Conservation (phyloP, 306 rosid genomes). For the Cicer chorassanicum region DNA sequence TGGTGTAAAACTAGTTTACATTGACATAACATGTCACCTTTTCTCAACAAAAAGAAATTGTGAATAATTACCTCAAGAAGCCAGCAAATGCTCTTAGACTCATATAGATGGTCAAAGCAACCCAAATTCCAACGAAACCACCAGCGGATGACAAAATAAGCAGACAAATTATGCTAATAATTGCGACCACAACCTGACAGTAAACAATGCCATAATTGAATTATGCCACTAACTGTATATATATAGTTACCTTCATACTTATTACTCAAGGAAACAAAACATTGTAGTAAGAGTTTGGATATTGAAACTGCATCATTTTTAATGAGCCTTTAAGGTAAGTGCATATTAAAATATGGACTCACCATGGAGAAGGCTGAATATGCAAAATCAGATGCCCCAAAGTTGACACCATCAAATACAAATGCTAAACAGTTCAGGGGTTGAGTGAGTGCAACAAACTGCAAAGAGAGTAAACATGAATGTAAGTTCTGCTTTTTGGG, state of each 20-base stretch:
- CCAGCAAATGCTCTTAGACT: constrained; percentile 84
- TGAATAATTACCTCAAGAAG: constrained; percentile 70
- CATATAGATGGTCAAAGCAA: constrained; percentile 88
- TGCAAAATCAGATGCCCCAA: constrained; percentile 97
- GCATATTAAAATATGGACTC: constrained; percentile 38
- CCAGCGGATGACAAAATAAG: constrained; percentile 69
- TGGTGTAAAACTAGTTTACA: neutral
- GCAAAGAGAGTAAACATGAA: constrained; percentile 39
- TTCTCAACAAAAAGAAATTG: neutral
- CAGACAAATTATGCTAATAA: constrained; percentile 73
- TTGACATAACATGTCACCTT: no score
- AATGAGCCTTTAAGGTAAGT: neutral
- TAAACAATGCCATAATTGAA: constrained; percentile 19
- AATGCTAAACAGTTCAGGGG: constrained; percentile 91
- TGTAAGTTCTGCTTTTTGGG: constrained; percentile 33
- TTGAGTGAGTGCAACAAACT: constrained; percentile 95
- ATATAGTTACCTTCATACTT: neutral
- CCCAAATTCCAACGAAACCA: constrained; percentile 92
- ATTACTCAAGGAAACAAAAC: constrained; percentile 12
- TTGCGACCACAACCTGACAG: constrained; percentile 80
- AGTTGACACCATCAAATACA: constrained; percentile 95
- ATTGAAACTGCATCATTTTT: neutral
- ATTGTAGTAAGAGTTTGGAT: neutral
- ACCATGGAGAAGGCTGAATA: constrained; percentile 97
- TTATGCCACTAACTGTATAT: neutral